Conservation (phyloP, 768 basidiomycete species). For the Boletus patriciae region DNA sequence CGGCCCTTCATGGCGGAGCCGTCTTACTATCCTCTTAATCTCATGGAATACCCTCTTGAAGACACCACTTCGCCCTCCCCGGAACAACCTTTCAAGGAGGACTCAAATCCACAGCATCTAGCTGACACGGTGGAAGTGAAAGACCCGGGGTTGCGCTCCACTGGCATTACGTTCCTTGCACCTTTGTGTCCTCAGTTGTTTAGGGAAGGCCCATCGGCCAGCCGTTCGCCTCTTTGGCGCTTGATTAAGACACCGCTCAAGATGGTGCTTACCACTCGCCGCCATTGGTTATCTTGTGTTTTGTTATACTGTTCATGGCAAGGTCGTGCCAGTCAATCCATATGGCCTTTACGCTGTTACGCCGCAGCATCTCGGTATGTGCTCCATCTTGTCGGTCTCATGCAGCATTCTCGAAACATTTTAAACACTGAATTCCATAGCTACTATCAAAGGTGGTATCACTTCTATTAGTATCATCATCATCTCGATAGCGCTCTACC, state of each 20-base stretch:
- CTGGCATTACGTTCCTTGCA: conserved; percentile 1
- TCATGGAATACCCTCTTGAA: conserved; percentile 2
- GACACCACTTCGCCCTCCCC: not conserved
- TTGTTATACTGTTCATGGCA: conserved; percentile 28
- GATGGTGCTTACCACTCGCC: conserved; percentile 25
- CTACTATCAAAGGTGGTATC: conserved; percentile 29
- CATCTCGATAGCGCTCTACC: conserved; percentile 29
- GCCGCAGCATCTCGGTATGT: conserved; percentile 22
- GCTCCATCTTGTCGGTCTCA: not conserved
- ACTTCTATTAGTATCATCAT: conserved; percentile 30
- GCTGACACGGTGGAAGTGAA: not conserved
- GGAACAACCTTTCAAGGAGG: not conserved
- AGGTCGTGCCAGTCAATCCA: conserved; percentile 26
- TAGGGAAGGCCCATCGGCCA: not conserved
- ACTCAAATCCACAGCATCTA: not conserved
- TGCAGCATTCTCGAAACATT: not conserved
- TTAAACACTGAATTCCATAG: conserved; percentile 7
- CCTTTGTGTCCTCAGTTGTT: conserved; percentile 6
- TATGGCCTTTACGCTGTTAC: conserved; percentile 23
- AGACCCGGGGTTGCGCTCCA: not conserved
- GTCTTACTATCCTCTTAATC: conserved; percentile 22
- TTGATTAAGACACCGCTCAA: conserved; percentile 4
- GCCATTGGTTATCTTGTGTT: conserved; percentile 32
- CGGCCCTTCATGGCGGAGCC: conserved; percentile 12
- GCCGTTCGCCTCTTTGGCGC: conserved; percentile 8